Evolutionary conservation across 2,329 filamentous ascomycete genomes (phyloP).

Genomic region (Dactylellina sp.): DNA sequence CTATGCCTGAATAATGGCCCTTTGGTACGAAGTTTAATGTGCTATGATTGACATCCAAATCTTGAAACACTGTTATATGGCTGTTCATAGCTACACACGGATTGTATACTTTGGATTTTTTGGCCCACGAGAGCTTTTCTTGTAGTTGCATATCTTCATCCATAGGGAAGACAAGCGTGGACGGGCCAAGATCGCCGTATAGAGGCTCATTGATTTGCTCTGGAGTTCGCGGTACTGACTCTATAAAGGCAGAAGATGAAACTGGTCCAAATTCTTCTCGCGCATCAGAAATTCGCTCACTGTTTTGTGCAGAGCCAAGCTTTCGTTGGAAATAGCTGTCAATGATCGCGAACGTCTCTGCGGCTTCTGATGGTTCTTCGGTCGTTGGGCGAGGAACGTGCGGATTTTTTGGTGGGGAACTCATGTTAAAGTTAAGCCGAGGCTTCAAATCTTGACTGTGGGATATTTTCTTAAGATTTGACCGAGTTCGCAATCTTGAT

Average conservation of each 20-base stretch:
- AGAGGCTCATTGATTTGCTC: neutral
- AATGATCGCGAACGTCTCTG: slow-evolving; percentile 7
- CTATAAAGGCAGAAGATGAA: neutral
- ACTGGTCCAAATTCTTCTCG: neutral
- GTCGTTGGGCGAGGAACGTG: neutral
- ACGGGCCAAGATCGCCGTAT: slow-evolving; percentile 15
- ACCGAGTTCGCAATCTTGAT: slow-evolving; percentile 31
- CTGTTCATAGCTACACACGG: neutral
- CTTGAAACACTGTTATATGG: no score
- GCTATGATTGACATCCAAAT: no score
- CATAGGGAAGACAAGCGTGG: slow-evolving; percentile 33
- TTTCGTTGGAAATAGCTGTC: slow-evolving; percentile 23
- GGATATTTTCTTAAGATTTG: slow-evolving; percentile 34
- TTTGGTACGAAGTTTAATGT: no score
- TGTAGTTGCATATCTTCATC: slow-evolving; percentile 37
- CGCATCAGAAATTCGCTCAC: neutral
- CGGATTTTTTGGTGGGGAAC: slow-evolving; percentile 9
- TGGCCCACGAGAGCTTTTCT: neutral
- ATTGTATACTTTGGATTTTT: neutral
- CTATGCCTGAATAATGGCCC: no score
- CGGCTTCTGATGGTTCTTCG: neutral
- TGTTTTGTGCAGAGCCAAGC: neutral
- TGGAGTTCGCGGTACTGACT: neutral
- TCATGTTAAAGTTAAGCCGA: slow-evolving; percentile 28
- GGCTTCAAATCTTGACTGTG: slow-evolving; percentile 17